Base-by-base conservation (phyloP, 2,329 filamentous ascomycete genomes). In the Fusarium longipes region DNA sequence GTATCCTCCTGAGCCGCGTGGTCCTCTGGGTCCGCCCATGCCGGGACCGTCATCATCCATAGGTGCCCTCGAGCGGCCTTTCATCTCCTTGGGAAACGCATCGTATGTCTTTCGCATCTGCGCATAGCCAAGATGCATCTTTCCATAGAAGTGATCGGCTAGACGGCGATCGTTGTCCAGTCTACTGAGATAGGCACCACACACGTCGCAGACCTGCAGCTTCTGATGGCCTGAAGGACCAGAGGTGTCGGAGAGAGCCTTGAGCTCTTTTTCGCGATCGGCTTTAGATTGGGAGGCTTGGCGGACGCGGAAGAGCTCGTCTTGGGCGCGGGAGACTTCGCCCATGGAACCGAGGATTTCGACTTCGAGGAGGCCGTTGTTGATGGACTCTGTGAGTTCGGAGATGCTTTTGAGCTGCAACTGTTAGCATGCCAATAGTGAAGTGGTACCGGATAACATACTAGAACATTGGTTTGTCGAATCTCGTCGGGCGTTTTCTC, bases 401-500 rank as follows among this genome's bases (percentile, higher is more conserved):
- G 89, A 87, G 73, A 99, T 98, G 72, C 89, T 83, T 81, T 95
- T 96, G 64, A 98, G 86, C 79, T 82, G 55, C 1, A 6, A 2
- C 20, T 10, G 62, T 75, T 54, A 74, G 72, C 15, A 38, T 33
- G 5, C 9, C 5, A 5, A 4, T 6, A 2, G 7, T 15, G 1
- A 53, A 2, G 15, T 8, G 14, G 3, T 7, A 4, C 9, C 1
- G 3, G 3, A 3, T 7, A 11, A 36, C 63, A 8, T 77, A 91
- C 88, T 71, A 98, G 81, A 45, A 91, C 88, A 76, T 97, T 98
- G 5, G 96, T 98, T 83, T 98, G 94, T 25, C 93, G 85, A 70
- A 99, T 97, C 82, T 99, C 96, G 76, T 99, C 96, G 10, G 95
- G 94, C 1, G 96, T 98, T 86, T 98, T 99, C 81, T 99, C 96